A percentile compares a stretch with the other conserved stretches of the same genome.
phyloP scores from a whole-genome alignment of 75 land plant species.

The Pinus albicaulis region DNA sequence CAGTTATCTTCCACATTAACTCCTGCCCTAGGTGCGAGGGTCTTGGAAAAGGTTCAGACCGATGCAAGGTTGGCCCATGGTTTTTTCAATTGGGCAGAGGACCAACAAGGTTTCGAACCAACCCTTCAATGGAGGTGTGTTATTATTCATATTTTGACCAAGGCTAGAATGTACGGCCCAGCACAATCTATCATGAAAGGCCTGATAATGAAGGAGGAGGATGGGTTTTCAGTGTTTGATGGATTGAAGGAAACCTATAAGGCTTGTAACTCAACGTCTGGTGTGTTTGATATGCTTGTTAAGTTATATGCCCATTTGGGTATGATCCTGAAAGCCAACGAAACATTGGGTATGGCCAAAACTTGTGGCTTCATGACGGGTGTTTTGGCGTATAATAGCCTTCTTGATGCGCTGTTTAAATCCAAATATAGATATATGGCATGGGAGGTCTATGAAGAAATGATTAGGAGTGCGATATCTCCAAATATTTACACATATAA shows the following conservation, averaged over 20 bases:
- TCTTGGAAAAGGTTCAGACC: conserved; percentile 3
- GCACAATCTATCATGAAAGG: conserved; percentile 8
- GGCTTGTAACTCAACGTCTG: conserved; percentile 21
- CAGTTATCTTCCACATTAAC: not conserved
- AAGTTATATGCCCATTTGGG: conserved; percentile 31
- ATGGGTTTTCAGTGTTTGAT: conserved; percentile 17
- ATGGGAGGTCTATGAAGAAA: conserved; percentile 19
- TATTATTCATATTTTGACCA: conserved; percentile 11
- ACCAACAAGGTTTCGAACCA: not conserved
- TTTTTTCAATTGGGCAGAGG: conserved; percentile 9
- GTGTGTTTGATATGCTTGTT: conserved; percentile 50
- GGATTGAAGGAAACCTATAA: conserved; percentile 21
- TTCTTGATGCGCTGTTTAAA: conserved; percentile 42
- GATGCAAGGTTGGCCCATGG: conserved; percentile 7
- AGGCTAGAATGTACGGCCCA: conserved; percentile 1
- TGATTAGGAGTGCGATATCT: conserved; percentile 26
- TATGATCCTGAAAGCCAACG: conserved; percentile 25
- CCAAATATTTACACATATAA: conserved; percentile 67
- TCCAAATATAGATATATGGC: not conserved
- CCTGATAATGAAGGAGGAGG: conserved; percentile 2
- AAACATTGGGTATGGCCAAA: conserved; percentile 28
- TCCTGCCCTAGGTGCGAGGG: conserved; percentile 1
- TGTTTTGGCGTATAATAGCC: conserved; percentile 50
- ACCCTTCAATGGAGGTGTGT: conserved; percentile 12
- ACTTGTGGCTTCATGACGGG: conserved; percentile 42